Percentiles rank a stretch among this genome's conserved stretches.
phyloP scores from a whole-genome alignment of 768 basidiomycete species.

The Tylopilus sp. region DNA sequence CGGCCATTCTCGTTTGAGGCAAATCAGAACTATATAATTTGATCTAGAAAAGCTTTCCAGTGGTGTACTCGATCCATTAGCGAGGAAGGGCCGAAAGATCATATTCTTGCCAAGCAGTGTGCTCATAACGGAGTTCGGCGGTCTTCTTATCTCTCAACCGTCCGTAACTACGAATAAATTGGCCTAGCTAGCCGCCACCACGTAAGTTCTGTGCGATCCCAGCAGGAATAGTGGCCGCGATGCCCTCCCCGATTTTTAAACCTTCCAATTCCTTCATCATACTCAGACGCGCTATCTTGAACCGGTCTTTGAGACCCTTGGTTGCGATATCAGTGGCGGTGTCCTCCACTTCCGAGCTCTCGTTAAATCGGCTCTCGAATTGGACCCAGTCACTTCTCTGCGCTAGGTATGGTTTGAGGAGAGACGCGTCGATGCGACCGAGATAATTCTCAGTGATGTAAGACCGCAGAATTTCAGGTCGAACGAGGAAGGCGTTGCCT shows the following conservation, averaged over 20 bases:
- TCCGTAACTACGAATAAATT: neutral
- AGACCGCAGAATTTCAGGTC: constrained; percentile 90
- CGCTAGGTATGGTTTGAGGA: constrained; percentile 88
- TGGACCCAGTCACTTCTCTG: constrained; percentile 89
- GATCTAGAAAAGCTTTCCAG: neutral
- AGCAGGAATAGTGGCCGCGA: constrained; percentile 15
- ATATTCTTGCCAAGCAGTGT: neutral
- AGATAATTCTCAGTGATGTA: constrained; percentile 95
- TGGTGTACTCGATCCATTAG: neutral
- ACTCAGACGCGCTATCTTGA: constrained; percentile 68
- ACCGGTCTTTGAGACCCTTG: constrained; percentile 51
- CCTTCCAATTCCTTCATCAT: constrained; percentile 83
- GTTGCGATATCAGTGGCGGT: constrained; percentile 37
- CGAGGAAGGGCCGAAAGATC: neutral
- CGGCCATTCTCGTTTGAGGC: neutral
- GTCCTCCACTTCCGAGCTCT: constrained; percentile 44
- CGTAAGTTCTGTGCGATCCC: too few species aligned
- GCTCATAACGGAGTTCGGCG: neutral
- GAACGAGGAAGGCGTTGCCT: constrained; percentile 95
- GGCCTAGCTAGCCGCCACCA: too few species aligned
- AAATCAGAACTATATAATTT: neutral
- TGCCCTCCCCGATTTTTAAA: constrained; percentile 54
- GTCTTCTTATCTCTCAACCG: neutral
- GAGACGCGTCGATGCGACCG: constrained; percentile 80
- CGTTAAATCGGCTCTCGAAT: constrained; percentile 79